These are phyloP conservation scores for Komagataella mondaviorum DNA, from an alignment of 805 yeast genomes.

Conservation along the genomic window DNA sequence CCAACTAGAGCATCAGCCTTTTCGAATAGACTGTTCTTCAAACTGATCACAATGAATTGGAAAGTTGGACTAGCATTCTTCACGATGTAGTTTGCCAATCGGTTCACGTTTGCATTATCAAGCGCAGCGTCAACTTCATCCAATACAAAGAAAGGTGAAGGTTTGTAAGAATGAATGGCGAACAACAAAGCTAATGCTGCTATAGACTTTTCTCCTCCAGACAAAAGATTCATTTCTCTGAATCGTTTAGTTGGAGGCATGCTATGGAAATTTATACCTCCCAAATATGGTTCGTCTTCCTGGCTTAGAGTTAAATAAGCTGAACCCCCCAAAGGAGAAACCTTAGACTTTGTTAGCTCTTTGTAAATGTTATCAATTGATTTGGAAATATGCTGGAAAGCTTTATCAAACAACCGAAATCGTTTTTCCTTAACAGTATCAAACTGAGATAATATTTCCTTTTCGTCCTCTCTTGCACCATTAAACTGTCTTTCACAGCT, in stretches of 20 bases:
- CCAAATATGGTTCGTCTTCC: slow-evolving; percentile 77
- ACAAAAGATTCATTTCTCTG: slow-evolving; percentile 79
- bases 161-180: slow-evolving; percentile 81
- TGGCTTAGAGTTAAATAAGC: slow-evolving; percentile 81
- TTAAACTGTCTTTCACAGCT: slow-evolving; percentile 55
- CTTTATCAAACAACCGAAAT: slow-evolving; percentile 48
- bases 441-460: slow-evolving; percentile 38
- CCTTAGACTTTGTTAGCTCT: slow-evolving; percentile 63
- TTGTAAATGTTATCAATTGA: slow-evolving; percentile 69
- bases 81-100: slow-evolving; percentile 76
- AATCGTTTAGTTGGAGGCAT: slow-evolving; percentile 95
- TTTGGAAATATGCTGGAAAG: slow-evolving; percentile 64
- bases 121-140: slow-evolving; percentile 99
- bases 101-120: slow-evolving; percentile 77
- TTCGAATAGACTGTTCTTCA: slow-evolving; percentile 79
- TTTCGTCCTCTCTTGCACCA: slow-evolving; percentile 46
- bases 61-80: slow-evolving; percentile 63
- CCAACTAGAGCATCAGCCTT: slow-evolving; percentile 87
- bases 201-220: slow-evolving; percentile 95
- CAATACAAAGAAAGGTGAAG: slow-evolving; percentile 89
- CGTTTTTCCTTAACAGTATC: slow-evolving; percentile 47
- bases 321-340: slow-evolving; percentile 81
- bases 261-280: slow-evolving; percentile 82
- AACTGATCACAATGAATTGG: slow-evolving; percentile 87
- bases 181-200: slow-evolving; percentile 91